Percentiles rank a stretch among this genome's conserved stretches.
Conservation (phyloP, 805 yeast genomes). For the Candida wancherniae region DNA sequence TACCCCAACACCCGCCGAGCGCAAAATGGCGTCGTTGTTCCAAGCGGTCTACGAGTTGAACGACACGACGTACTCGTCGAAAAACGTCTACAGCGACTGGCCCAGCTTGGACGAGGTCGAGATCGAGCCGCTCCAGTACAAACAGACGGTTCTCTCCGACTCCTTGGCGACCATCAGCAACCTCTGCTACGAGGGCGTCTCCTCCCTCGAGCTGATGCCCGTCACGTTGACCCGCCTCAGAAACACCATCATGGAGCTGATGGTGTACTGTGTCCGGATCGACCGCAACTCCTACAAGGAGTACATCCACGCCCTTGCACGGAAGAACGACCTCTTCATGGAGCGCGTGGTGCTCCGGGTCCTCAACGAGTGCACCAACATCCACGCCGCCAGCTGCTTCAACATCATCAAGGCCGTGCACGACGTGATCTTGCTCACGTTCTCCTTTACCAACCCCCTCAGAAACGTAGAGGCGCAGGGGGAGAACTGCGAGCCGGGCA, state of each 20-base stretch:
- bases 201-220: slow-evolving; percentile 7
- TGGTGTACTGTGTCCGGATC: slow-evolving; percentile 11
- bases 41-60: slow-evolving; percentile 5
- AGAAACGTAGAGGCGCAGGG: slow-evolving; percentile 9
- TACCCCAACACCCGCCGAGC: too few relatives aligned
- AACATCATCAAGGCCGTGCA: slow-evolving; percentile 10
- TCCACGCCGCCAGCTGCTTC: slow-evolving; percentile 8
- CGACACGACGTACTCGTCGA: slow-evolving; percentile 6
- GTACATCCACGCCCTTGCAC: slow-evolving; percentile 10
- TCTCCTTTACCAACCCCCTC: slow-evolving; percentile 14
- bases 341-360: slow-evolving; percentile 11
- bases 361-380: slow-evolving; percentile 7
- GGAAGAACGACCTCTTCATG: slow-evolving; percentile 9
- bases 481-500: slow-evolving; percentile 2
- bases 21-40: slow-evolving; percentile 8
- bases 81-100: slow-evolving; percentile 7
- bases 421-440: slow-evolving; percentile 10
- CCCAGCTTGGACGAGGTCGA: slow-evolving; percentile 9
- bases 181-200: slow-evolving; percentile 11
- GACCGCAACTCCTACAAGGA: slow-evolving; percentile 11
- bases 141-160: slow-evolving; percentile 6
- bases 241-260: slow-evolving; percentile 11
- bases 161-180: slow-evolving; percentile 13
- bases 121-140: slow-evolving; percentile 7
- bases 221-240: slow-evolving; percentile 9